Base-by-base conservation (phyloP, 2,329 filamentous ascomycete genomes). In the Mariannaea elegans region DNA sequence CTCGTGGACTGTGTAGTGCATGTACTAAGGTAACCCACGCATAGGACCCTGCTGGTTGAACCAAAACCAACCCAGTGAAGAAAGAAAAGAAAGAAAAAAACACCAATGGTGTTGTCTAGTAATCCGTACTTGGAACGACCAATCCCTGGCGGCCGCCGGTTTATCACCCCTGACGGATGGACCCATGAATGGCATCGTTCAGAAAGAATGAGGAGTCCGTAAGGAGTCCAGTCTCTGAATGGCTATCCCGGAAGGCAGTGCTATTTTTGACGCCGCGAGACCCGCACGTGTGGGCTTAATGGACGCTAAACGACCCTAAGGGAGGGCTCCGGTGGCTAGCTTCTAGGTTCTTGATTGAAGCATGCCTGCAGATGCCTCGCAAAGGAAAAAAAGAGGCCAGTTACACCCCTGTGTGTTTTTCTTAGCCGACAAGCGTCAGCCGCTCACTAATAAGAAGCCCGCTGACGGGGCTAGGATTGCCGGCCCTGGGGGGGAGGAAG, bases 231-330 rank as follows among this genome's bases (percentile, higher is more conserved):
- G 8, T 42, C 8, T 27, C 21, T 14, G 9, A 23, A 12, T 2
- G n/a, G 12, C 41, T 7, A 32, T 18, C 41, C 31, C 32, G 54
- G 52, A 32, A 56, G 24, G 53, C 59, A 59, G 65, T 69, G 61
- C 66, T 69, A 69, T 69, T 69, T 69, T 69, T 69, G 66, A 69
- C 52, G 62, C 24, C 24, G 5, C 24, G 24, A 34, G 32, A 14
- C 32, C 32, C 13, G 32, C 32, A 34, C 13, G 32, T 19, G 36
- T 39, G 36, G 36, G 36, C 5, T 39, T 14, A 7, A 8, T 29
- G 19, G 41, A 44, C 21, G 21, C 41, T 44, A 44, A 42, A 41
- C 16, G 38, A 12, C 10, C 10, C 12, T 18, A 39, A 39, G 18
- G 36, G 16, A 39, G 24, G 36, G 36, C 16, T 39, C 36, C 36